Base-by-base conservation (phyloP, 2,329 filamentous ascomycete genomes). In the Ophiosphaerella herpotricha region DNA sequence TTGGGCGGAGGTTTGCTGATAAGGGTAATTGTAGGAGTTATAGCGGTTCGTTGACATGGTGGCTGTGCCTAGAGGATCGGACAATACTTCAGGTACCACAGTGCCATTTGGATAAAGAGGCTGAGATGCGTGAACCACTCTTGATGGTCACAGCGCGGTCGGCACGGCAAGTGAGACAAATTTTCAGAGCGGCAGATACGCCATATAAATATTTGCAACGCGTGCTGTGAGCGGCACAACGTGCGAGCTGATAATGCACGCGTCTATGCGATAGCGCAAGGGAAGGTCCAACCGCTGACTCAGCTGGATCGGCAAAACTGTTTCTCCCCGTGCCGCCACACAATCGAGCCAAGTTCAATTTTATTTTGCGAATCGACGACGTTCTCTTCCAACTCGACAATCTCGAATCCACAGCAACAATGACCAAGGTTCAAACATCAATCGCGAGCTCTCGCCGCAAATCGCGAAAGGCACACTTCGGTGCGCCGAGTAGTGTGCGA, bases 391-490 rank as follows among this genome's bases (percentile, higher is more conserved):
- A 66, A 66, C 64, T 59, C 67, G 64, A 63, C 73, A 67, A 64
- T 53, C 55, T 54, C 58, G 55, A 63, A 63, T 60, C 51, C 50
- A 55, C 72, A 73, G 67, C 68, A 82, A 84, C 77, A 78, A 90
- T 90, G 87, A 84, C 81, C 74, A 90, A 89, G 80, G 81, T 88
- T 76, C 86, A 83, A 81, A 76, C 54, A 53, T 54, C 54, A 50
- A 49, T 91, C 74, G 78, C 83, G 79, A 90, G 90, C 80, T 96
- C 91, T 76, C 87, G 93, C 82, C 89, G 93, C 83, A 99, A 99
- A 91, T 94, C 91, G 82, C 91, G 94, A 81, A 96, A 96, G 85
- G 90, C 91, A 77, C 93, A 99, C 86, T 99, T 96, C 87, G 83
- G 85, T 78, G 94, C 94, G 68, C 91, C 92, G 70, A 97, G 92